Evolutionary conservation across 2,329 filamentous ascomycete species (phyloP).

Genomic region (Fusarium tricinctum): DNA sequence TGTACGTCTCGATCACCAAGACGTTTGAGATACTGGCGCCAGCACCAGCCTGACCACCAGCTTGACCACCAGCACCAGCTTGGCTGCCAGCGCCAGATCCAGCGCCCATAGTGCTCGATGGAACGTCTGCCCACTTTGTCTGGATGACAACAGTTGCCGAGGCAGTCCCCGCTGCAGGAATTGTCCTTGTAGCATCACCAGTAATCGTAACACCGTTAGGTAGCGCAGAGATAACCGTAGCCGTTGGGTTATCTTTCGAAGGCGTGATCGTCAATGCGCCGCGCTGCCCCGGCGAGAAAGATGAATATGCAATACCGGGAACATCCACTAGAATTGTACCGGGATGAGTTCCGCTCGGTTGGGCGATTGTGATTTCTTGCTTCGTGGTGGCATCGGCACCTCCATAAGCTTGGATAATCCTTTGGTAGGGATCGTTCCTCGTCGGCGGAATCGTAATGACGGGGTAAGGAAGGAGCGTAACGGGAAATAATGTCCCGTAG

Average conservation of each 20-base stretch:
- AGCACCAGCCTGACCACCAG: not conserved
- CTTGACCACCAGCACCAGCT: not conserved
- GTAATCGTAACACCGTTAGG: slow-evolving; percentile 25
- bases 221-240: slow-evolving; percentile 33
- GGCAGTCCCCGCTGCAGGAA: slow-evolving; percentile 26
- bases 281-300: slow-evolving; percentile 30
- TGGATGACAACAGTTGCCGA: slow-evolving; percentile 39
- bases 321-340: slow-evolving; percentile 36
- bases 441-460: slow-evolving; percentile 35
- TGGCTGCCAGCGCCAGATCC: not conserved
- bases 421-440: slow-evolving; percentile 31
- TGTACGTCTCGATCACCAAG: slow-evolving; percentile 35
- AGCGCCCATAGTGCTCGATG: slow-evolving; percentile 20
- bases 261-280: slow-evolving; percentile 37
- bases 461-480: slow-evolving; percentile 30
- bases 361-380: slow-evolving; percentile 34
- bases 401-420: slow-evolving; percentile 37
- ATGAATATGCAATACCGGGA: slow-evolving; percentile 33
- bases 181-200: slow-evolving; percentile 30
- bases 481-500: slow-evolving; percentile 23
- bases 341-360: slow-evolving; percentile 31
- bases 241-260: slow-evolving; percentile 30
- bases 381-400: slow-evolving; percentile 30
- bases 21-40: slow-evolving; percentile 21
- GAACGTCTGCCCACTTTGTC: slow-evolving; percentile 36